These are phyloP conservation scores for Albatrellus ellisii DNA, from an alignment of 768 basidiomycete species.

Conservation along the genomic window DNA sequence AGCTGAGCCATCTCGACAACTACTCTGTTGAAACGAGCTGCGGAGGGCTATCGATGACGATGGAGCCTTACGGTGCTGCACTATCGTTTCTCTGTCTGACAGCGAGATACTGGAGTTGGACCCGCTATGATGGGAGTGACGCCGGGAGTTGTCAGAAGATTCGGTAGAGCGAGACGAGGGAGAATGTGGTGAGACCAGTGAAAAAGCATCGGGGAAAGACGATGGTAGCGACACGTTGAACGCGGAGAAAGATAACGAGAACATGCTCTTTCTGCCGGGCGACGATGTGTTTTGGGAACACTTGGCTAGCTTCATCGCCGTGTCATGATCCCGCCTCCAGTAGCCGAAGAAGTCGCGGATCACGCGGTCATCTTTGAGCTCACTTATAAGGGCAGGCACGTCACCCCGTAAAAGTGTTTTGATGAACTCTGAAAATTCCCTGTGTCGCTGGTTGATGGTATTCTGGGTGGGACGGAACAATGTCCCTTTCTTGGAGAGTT, in stretches of 20 bases:
- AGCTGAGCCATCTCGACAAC: slow-evolving; percentile 3
- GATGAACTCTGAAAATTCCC: slow-evolving; percentile 47
- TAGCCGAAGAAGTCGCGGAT: slow-evolving; percentile 70
- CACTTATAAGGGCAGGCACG: slow-evolving; percentile 51
- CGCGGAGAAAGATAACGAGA: slow-evolving; percentile 44
- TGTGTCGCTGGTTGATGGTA: slow-evolving; percentile 46
- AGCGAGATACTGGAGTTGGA: background rate
- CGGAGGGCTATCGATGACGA: slow-evolving; percentile 4
- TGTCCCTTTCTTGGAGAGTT: slow-evolving; percentile 56
- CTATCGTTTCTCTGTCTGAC: slow-evolving; percentile 1
- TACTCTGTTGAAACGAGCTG: background rate
- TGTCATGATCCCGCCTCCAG: slow-evolving; percentile 64
- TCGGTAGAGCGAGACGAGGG: background rate
- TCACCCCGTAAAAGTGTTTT: slow-evolving; percentile 43
- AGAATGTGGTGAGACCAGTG: slow-evolving; percentile 1
- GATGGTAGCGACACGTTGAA: slow-evolving; percentile 22
- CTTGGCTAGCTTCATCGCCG: slow-evolving; percentile 37
- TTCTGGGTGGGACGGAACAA: slow-evolving; percentile 61
- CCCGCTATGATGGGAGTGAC: background rate
- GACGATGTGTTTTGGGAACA: slow-evolving; percentile 13
- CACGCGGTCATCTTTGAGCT: slow-evolving; percentile 41
- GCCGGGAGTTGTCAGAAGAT: background rate
- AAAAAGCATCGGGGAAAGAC: slow-evolving; percentile 10
- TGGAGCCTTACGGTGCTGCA: background rate
- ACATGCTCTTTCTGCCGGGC: slow-evolving; percentile 20